Conservation (phyloP, 2,329 filamentous ascomycete species). For the Teratosphaeria pseudoeucalypti region DNA sequence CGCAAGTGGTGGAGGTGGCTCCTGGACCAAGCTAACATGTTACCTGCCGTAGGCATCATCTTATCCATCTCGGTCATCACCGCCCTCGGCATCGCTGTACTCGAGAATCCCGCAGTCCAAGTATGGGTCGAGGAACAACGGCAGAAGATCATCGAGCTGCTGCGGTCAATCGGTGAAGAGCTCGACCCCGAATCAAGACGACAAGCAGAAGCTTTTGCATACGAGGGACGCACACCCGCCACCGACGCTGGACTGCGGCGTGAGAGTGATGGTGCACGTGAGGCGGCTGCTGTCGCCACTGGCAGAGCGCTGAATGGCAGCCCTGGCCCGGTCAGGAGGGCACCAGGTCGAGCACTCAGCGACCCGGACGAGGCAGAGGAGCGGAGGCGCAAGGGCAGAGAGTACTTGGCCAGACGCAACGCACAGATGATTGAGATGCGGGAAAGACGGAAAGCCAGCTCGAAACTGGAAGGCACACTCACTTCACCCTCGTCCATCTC, state of each 20-base stretch:
- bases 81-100: slow-evolving; percentile 52
- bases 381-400: slow-evolving; percentile 24
- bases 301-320: slow-evolving; percentile 17
- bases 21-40: slow-evolving; percentile 6
- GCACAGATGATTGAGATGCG: slow-evolving; percentile 25
- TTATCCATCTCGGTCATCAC: slow-evolving; percentile 52
- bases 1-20: not conserved
- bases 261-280: slow-evolving; percentile 21
- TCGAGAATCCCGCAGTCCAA: slow-evolving; percentile 53
- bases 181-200: slow-evolving; percentile 38
- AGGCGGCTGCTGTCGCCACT: slow-evolving; percentile 26
- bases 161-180: slow-evolving; percentile 51
- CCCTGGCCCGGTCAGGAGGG: slow-evolving; percentile 17
- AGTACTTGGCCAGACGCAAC: slow-evolving; percentile 26
- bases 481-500: slow-evolving; percentile 16
- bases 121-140: slow-evolving; percentile 53
- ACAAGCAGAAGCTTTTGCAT: slow-evolving; percentile 28
- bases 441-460: slow-evolving; percentile 15
- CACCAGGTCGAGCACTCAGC: slow-evolving; percentile 19
- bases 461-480: slow-evolving; percentile 4
- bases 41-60: slow-evolving; percentile 44
- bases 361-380: slow-evolving; percentile 25
- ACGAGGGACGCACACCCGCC: slow-evolving; percentile 23
- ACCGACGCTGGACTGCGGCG: slow-evolving; percentile 19
- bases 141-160: slow-evolving; percentile 48